These are phyloP conservation scores for Zygoascus tannicola DNA, from an alignment of 805 yeast species.

Conservation along the genomic window DNA sequence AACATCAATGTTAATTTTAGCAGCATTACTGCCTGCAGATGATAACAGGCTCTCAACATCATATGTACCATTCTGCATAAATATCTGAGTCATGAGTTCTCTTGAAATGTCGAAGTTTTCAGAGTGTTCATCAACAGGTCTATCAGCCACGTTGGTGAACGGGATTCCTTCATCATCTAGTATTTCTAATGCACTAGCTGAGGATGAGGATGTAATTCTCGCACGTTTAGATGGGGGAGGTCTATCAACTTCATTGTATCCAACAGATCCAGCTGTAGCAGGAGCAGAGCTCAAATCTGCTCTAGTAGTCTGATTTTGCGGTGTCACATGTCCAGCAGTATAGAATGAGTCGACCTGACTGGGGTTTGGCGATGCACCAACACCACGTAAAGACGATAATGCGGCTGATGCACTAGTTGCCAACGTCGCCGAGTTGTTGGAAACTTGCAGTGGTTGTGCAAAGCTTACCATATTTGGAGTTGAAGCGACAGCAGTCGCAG, in stretches of 20 bases:
- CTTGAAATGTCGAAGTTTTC: conserved; percentile 30
- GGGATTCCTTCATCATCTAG: conserved; percentile 19
- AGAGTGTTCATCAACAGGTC: conserved; percentile 32
- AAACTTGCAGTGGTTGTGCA: conserved; percentile 15
- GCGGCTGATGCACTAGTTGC: conserved; percentile 19
- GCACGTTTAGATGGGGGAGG: not conserved
- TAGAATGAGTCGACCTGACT: not conserved
- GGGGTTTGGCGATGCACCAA: not conserved
- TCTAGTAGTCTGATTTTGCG: not conserved
- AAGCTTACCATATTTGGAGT: conserved; percentile 8
- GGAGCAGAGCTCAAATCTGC: not conserved
- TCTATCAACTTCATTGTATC: not conserved
- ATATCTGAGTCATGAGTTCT: conserved; percentile 42
- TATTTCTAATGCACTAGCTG: not conserved
- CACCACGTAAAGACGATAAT: conserved; percentile 13
- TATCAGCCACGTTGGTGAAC: conserved; percentile 28
- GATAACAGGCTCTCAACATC: conserved; percentile 26
- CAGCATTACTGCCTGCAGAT: conserved; percentile 9
- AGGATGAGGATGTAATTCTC: not conserved
- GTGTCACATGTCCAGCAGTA: not conserved
- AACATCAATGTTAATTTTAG: conserved; percentile 56
- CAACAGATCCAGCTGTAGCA: not conserved
- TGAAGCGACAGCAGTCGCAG: not conserved
- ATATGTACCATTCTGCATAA: conserved; percentile 35
- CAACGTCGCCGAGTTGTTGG: conserved; percentile 13